These are phyloP conservation scores for Davidsoniella neocaledoniae DNA, from an alignment of 2,329 filamentous ascomycete genomes.

Conservation along the genomic window DNA sequence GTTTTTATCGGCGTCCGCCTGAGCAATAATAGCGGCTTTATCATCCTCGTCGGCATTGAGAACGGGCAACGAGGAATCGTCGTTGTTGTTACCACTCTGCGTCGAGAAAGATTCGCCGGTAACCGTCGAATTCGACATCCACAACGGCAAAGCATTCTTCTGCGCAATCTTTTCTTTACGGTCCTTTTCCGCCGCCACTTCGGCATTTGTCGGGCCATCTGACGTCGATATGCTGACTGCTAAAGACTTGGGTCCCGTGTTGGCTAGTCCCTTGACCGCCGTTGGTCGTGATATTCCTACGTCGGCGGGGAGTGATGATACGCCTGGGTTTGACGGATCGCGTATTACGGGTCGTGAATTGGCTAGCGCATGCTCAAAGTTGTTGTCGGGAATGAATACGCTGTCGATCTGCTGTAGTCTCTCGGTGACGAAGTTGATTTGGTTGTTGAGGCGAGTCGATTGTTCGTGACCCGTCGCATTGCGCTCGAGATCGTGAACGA, in stretches of 20 bases:
- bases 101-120: conserved; percentile 42
- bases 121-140: conserved; percentile 57
- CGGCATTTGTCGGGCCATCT: conserved; percentile 48
- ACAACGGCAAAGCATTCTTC: conserved; percentile 53
- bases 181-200: conserved; percentile 46
- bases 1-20: conserved; percentile 31
- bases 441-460: conserved; percentile 57
- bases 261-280: conserved; percentile 51
- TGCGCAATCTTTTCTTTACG: conserved; percentile 47
- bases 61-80: conserved; percentile 15
- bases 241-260: conserved; percentile 51
- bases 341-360: conserved; percentile 47
- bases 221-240: conserved; percentile 51
- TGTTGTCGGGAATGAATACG: conserved; percentile 56
- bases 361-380: conserved; percentile 51
- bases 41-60: conserved; percentile 27
- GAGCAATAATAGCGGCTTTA: conserved; percentile 27
- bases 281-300: conserved; percentile 38
- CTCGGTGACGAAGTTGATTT: conserved; percentile 63
- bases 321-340: conserved; percentile 49
- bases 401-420: conserved; percentile 61
- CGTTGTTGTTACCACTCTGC: conserved; percentile 18
- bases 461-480: conserved; percentile 55
- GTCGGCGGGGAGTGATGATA: conserved; percentile 41
- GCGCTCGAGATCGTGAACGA: conserved; percentile 50